phyloP scores from a whole-genome alignment of 768 basidiomycete genomes.

The Leccinum disarticulatum region DNA sequence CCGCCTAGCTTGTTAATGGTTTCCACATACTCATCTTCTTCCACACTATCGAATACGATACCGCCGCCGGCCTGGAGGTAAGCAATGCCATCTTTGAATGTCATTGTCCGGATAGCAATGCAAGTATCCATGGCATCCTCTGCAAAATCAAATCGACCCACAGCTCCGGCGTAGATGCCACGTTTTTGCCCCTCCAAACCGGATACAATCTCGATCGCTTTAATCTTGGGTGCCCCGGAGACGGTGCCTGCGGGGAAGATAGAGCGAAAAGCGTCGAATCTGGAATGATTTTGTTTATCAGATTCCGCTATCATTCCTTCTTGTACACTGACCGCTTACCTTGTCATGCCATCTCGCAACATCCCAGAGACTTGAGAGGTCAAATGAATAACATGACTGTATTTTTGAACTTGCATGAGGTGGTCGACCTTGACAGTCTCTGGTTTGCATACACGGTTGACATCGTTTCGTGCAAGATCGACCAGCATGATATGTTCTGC shows the following conservation, averaged over 20 bases:
- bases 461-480: constrained; percentile 96
- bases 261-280: constrained; percentile 97
- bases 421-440: constrained; percentile 95
- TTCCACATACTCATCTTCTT: constrained; percentile 96
- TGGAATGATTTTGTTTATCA: constrained; percentile 29
- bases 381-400: constrained; percentile 97
- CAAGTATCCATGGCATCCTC: constrained; percentile 96
- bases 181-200: constrained; percentile 85
- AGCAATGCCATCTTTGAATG: constrained; percentile 87
- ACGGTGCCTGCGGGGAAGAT: constrained; percentile 99
- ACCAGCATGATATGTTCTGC: constrained; percentile 99
- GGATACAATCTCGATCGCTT: constrained; percentile 91
- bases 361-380: constrained; percentile 93
- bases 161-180: constrained; percentile 95
- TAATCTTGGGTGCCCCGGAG: constrained; percentile 98
- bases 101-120: constrained; percentile 98
- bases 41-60: constrained; percentile 95
- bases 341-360: constrained; percentile 76
- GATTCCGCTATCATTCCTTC: constrained; percentile 4
- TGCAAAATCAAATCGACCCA: constrained; percentile 97
- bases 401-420: constrained; percentile 90
- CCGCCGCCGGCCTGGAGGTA: constrained; percentile 97
- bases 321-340: constrained; percentile 45
- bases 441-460: constrained; percentile 95
- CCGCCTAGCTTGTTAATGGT: constrained; percentile 93